These are phyloP conservation scores for Dillenia turbinata DNA, from an alignment of 164 flowering plant species.

Conservation along the genomic window DNA sequence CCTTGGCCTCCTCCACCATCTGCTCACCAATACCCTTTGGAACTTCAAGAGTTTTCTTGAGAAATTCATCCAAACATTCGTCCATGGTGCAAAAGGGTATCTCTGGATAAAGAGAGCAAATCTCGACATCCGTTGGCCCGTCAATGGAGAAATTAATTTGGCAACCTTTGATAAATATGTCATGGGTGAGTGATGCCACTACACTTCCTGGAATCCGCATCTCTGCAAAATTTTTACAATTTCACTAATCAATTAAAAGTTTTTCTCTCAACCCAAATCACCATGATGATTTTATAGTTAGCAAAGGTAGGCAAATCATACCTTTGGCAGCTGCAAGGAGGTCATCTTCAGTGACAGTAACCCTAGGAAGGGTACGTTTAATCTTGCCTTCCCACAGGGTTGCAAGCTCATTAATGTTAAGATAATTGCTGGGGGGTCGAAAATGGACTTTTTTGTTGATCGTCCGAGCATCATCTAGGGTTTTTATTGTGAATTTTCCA, in stretches of 20 bases:
- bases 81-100: slow-evolving; percentile 21
- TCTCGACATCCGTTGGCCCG: slow-evolving; percentile 25
- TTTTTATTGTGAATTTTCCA: slow-evolving; percentile 62
- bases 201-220: slow-evolving; percentile 51
- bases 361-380: slow-evolving; percentile 44
- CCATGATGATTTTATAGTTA: too few species aligned
- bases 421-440: slow-evolving; percentile 40
- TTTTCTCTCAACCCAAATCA: too few species aligned
- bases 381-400: slow-evolving; percentile 59
- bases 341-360: slow-evolving; percentile 42
- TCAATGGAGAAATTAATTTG: slow-evolving; percentile 38
- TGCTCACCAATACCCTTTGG: slow-evolving; percentile 4
- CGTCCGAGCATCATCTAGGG: slow-evolving; percentile 36
- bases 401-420: slow-evolving; percentile 59
- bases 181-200: slow-evolving; percentile 56
- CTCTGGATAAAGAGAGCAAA: slow-evolving; percentile 37
- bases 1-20: not conserved
- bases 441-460: slow-evolving; percentile 57
- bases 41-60: not conserved
- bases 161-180: slow-evolving; percentile 57
- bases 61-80: slow-evolving; percentile 43
- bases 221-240: slow-evolving; percentile 26
- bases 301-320: not conserved
- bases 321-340: slow-evolving; percentile 47
- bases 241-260: too few species aligned